Evolutionary conservation across 2,329 filamentous ascomycete species (phyloP).

Genomic region (Sordariomycetes sp.): DNA sequence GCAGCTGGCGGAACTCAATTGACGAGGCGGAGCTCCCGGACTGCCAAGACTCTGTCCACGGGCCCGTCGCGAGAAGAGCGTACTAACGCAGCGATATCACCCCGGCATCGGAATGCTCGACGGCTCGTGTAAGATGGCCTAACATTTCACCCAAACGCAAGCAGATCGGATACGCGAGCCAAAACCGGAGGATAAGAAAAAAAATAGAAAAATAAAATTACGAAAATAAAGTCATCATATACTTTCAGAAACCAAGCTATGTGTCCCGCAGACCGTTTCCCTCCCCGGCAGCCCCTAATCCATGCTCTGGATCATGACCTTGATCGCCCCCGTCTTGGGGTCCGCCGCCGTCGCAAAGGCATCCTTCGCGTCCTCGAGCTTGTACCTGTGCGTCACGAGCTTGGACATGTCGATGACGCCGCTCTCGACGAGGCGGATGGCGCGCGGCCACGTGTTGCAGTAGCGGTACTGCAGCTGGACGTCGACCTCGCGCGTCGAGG

Average conservation of each 20-base stretch:
- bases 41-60: neutral
- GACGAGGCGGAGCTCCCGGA: neutral
- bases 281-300: constrained; percentile 23
- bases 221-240: neutral
- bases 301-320: constrained; percentile 80
- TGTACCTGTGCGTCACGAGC: constrained; percentile 79
- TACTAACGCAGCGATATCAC: too few species aligned
- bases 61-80: neutral
- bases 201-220: too few species aligned
- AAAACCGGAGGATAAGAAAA: too few species aligned
- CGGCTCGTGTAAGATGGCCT: too few species aligned
- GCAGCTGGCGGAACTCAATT: neutral
- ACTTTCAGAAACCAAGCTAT: neutral
- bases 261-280: neutral
- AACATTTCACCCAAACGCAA: too few species aligned
- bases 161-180: too few species aligned
- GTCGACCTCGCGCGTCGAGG: constrained; percentile 84
- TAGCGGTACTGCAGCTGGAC: constrained; percentile 96
- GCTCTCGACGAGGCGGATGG: constrained; percentile 76
- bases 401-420: constrained; percentile 70
- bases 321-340: constrained; percentile 89
- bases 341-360: constrained; percentile 84
- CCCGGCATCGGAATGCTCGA: too few species aligned
- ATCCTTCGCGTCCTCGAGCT: constrained; percentile 73
- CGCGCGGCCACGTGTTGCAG: constrained; percentile 88